These are phyloP conservation scores for Ramaria sp. DNA, from an alignment of 768 basidiomycete genomes.

Conservation along the genomic window DNA sequence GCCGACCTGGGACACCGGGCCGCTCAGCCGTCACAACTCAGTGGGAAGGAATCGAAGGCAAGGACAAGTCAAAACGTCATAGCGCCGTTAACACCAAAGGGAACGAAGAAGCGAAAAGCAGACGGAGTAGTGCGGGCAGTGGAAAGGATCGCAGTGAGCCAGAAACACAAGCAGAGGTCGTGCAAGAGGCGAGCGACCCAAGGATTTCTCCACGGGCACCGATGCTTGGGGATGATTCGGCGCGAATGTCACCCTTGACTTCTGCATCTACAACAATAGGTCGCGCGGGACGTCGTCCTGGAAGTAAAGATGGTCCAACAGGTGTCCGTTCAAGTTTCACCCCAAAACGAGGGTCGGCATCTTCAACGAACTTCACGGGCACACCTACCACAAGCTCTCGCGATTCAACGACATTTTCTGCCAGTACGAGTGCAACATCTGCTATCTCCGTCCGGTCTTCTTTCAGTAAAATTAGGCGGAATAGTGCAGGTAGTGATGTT, in stretches of 20 bases:
- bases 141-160: conserved; percentile 17
- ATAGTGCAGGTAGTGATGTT: conserved; percentile 80
- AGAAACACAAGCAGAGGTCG: conserved; percentile 35
- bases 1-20: conserved; percentile 67
- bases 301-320: conserved; percentile 11
- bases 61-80: conserved; percentile 10
- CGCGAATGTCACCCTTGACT: not conserved
- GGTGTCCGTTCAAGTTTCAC: conserved; percentile 59
- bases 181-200: conserved; percentile 25
- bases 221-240: conserved; percentile 17
- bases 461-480: conserved; percentile 53
- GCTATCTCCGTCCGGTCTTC: conserved; percentile 65
- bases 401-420: conserved; percentile 77
- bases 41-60: conserved; percentile 58
- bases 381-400: conserved; percentile 67
- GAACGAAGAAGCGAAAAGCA: conserved; percentile 21
- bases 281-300: conserved; percentile 7
- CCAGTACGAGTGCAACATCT: conserved; percentile 68
- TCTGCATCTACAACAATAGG: conserved; percentile 7
- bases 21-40: conserved; percentile 46
- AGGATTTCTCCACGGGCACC: conserved; percentile 25
- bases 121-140: conserved; percentile 22
- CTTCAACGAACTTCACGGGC: conserved; percentile 77
- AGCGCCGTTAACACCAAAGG: conserved; percentile 17
- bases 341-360: conserved; percentile 82